Percentiles rank a stretch among this genome's conserved stretches.
phyloP scores from a whole-genome alignment of 768 basidiomycete genomes.

The Grammothele lineata region DNA sequence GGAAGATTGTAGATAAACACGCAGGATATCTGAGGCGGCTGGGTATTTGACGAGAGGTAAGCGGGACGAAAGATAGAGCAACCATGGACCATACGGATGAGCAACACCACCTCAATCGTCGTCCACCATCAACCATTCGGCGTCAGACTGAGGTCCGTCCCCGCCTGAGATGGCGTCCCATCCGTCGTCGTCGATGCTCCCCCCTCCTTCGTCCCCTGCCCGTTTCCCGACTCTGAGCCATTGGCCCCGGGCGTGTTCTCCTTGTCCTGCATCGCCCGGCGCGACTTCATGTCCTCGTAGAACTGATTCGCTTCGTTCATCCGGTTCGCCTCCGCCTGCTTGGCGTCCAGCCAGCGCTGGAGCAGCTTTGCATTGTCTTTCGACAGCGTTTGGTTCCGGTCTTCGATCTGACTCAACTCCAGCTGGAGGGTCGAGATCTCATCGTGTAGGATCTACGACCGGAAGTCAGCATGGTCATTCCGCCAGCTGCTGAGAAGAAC shows the following conservation, averaged over 20 bases:
- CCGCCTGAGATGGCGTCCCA: conserved; percentile 68
- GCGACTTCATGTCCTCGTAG: conserved; percentile 82
- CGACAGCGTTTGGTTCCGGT: conserved; percentile 79
- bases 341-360: conserved; percentile 95
- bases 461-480: neutral
- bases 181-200: conserved; percentile 54
- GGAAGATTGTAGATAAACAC: neutral
- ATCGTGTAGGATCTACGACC: conserved; percentile 73
- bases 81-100: conserved; percentile 7
- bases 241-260: conserved; percentile 24
- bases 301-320: conserved; percentile 94
- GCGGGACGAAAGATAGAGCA: neutral
- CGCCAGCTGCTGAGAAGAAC: neutral
- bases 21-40: conserved; percentile 22
- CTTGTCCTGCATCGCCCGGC: conserved; percentile 45
- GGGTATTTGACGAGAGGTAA: conserved; percentile 22
- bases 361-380: conserved; percentile 94
- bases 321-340: conserved; percentile 87
- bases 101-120: conserved; percentile 32
- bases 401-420: conserved; percentile 85
- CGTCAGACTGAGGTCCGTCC: conserved; percentile 73
- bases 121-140: conserved; percentile 86
- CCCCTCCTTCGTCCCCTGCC: conserved; percentile 46
- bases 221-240: conserved; percentile 64
- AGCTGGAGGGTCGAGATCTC: conserved; percentile 90